Percentiles rank a stretch among this genome's conserved stretches.
These are phyloP conservation scores for Blastobotrys aristatus DNA, from an alignment of 1,139 yeast species.

Conservation along the genomic window DNA sequence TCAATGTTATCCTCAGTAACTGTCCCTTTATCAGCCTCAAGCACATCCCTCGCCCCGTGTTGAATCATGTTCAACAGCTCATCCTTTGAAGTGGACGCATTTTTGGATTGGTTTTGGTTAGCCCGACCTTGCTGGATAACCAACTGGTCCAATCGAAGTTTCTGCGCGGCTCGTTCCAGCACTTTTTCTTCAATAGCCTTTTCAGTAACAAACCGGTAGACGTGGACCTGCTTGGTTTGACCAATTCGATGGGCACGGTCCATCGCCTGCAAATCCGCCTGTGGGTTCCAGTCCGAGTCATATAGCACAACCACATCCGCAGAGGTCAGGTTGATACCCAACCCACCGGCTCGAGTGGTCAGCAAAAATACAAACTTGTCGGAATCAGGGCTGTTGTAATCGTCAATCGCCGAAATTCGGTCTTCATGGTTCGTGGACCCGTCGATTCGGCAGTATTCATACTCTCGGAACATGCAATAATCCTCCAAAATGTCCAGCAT, in stretches of 20 bases:
- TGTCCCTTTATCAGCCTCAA: slow-evolving; percentile 40
- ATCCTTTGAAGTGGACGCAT: slow-evolving; percentile 54
- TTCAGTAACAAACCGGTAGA: slow-evolving; percentile 88
- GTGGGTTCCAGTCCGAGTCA: slow-evolving; percentile 99
- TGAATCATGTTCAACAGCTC: slow-evolving; percentile 94
- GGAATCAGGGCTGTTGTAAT: slow-evolving; percentile 76
- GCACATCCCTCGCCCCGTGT: slow-evolving; percentile 89
- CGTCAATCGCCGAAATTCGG: slow-evolving; percentile 88
- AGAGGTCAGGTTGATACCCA: slow-evolving; percentile 88
- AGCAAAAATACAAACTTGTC: slow-evolving; percentile 79
- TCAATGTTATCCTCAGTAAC: slow-evolving; percentile 66
- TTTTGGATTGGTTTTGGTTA: slow-evolving; percentile 45
- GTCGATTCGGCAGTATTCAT: slow-evolving; percentile 87
- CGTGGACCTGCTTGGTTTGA: slow-evolving; percentile 92
- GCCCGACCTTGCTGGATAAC: slow-evolving; percentile 91
- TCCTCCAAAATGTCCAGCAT: slow-evolving; percentile 88
- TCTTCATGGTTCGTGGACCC: slow-evolving; percentile 96
- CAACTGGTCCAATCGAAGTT: slow-evolving; percentile 83
- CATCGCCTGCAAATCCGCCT: slow-evolving; percentile 98
- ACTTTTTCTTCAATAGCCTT: slow-evolving; percentile 96
- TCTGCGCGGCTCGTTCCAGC: slow-evolving; percentile 92
- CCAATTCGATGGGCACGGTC: slow-evolving; percentile 98
- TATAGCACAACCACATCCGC: slow-evolving; percentile 88
- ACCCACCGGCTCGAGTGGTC: slow-evolving; percentile 97
- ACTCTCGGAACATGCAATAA: slow-evolving; percentile 81